phyloP scores from a whole-genome alignment of 2,329 filamentous ascomycete species.

The Aureobasidium sp. region DNA sequence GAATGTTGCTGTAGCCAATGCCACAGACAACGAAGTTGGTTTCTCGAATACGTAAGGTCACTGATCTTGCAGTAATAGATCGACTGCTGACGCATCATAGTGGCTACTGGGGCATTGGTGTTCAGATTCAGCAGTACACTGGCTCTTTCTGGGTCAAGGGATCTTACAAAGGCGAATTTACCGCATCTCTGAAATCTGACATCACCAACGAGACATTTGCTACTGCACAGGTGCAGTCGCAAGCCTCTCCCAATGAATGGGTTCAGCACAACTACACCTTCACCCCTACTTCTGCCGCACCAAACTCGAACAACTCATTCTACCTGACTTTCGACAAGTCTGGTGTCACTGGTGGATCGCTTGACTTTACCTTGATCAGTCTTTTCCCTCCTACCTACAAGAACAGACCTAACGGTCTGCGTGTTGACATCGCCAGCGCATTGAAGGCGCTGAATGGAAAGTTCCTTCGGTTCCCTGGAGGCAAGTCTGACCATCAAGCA shows the following conservation, averaged over 20 bases:
- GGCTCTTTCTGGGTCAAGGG: constrained; percentile 32
- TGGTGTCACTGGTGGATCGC: constrained; percentile 34
- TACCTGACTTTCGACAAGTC: constrained; percentile 46
- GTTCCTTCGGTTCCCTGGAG: constrained; percentile 58
- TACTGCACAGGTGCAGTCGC: constrained; percentile 3
- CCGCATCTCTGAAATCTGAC: constrained; percentile 20
- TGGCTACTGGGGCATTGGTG: constrained; percentile 29
- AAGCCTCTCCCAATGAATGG: constrained; percentile 15
- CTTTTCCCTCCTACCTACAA: constrained; percentile 57
- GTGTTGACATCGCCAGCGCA: constrained; percentile 48
- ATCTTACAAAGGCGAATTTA: constrained; percentile 26
- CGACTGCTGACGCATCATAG: neutral
- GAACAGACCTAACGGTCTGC: constrained; percentile 48
- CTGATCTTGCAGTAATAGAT: neutral
- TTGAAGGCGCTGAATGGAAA: constrained; percentile 47
- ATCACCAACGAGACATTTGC: constrained; percentile 18
- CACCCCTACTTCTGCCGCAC: constrained; percentile 22
- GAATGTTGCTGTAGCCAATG: constrained; percentile 30
- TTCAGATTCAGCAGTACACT: constrained; percentile 24
- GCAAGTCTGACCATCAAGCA: constrained; percentile 29
- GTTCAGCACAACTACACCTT: constrained; percentile 25
- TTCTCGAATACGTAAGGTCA: constrained; percentile 40
- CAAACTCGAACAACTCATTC: constrained; percentile 37
- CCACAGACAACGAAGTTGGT: constrained; percentile 32
- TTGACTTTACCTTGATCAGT: constrained; percentile 54